Base-by-base conservation (phyloP, 2,329 filamentous ascomycete genomes). In the Ceratocystis lukuohia region DNA sequence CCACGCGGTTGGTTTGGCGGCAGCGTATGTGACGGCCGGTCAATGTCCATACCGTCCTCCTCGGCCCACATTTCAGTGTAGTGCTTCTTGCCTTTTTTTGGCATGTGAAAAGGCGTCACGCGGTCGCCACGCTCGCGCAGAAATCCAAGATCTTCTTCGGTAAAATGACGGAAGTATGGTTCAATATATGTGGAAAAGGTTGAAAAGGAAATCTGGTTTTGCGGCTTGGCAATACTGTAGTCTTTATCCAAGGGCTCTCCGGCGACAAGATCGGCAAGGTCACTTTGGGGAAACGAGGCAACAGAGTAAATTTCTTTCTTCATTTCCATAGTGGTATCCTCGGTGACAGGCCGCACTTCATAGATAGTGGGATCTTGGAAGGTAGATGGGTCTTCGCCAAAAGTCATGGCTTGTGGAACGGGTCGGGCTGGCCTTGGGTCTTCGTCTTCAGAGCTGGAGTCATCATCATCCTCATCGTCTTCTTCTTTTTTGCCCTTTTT, bases 111-210 rank as follows among this genome's bases (percentile, higher is more conserved):
- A 0, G 93, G 90, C 1, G 82, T 86, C 25, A 87, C 79, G 46
- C 94, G 85, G 74, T 99, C 92, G 67, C 92, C 91, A 71, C 90
- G 84, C 76, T 99, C 94, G 72, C 92, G 87, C 46, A 99, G 76
- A 73, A 96, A 99, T 0, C 90, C 91, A 59, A 96, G 83, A 73
- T 99, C 94, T 74, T 99, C 94, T 73, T 99, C 94, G 0, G 88
- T 89, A 71, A 96, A 88, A 0, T 88, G 86, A 5, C 93, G 85
- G 70, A 96, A 94, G 77, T 89, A 97, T 0, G 92, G 90, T 69
- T 99, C 94, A 65, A 95, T 83, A 73, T 94, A 96, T 5, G 88
- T 86, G n/a, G 88, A 87, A 75, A 99, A 99, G 1, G 93, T 96
- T 66, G 85, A 88, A 70, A 94, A 94, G 74, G 89, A 92, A 74